Base-by-base conservation (phyloP, 2,329 filamentous ascomycete species). In the Aspergillus quadricinctus region DNA sequence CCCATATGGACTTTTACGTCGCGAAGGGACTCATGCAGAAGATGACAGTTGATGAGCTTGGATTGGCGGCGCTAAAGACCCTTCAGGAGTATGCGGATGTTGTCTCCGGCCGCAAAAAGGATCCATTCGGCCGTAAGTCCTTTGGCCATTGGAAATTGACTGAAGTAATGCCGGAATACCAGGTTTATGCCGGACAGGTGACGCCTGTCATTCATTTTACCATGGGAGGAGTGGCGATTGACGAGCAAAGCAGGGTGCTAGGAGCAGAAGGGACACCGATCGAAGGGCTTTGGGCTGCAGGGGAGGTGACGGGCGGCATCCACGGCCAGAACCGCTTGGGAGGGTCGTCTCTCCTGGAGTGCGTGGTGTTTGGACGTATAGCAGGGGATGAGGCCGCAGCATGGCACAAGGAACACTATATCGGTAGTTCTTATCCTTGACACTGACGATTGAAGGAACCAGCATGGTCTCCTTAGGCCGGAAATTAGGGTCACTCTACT, bases 161-260 rank as follows among this genome's bases (percentile, higher is more conserved):
- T 0, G 77, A 81, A 14, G 73, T 75, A 4, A 77, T 75, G 37
- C 69, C 76, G 0, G 80, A 85, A 0, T 76, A 81, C 3, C 76
- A 82, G 28, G 74, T 87, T 0, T 85, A 82, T 57, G 68, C 86
- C 0, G 85, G 84, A 0, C 77, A 69, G 1, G 82, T 88, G 1
- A 88, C 85, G 4, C 85, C 85, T 0, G 82, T 87, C 0, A 77
- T 83, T 2, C 85, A 88, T 64, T 88, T 87, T 62, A 87, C 85
- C 1, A 88, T 88, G 85, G 85, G 85, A 4, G 85, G 85, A 0
- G 84, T 81, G 0, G 74, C 80, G 2, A 83, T 87, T 60, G 81
- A 84, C 61, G 72, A 80, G 6, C 72, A 77, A 48, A 77, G 78
- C 1, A 78, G 81, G 59, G 79, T 87, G 0, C 63, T 88, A 11